These are phyloP conservation scores for Theileria parva DNA, from an alignment of 169 alveolate species.

Conservation along the genomic window DNA sequence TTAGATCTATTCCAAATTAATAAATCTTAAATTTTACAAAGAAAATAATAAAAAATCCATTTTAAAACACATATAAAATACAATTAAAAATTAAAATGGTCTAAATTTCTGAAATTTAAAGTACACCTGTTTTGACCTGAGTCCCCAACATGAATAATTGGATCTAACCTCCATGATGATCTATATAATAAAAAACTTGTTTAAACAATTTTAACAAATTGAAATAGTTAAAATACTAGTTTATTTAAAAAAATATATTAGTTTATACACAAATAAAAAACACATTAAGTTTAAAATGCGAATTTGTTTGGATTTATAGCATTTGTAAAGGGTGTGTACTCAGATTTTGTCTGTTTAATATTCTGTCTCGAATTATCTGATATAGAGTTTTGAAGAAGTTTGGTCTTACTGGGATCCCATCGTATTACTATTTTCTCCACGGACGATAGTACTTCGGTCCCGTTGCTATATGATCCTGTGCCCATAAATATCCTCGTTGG, in stretches of 20 bases:
- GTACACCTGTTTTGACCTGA: no score
- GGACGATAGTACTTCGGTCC: constrained; percentile 83
- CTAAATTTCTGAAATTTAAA: no score
- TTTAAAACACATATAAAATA: no score
- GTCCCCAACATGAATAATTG: no score
- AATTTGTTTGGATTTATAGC: constrained; percentile 46
- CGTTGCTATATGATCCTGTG: constrained; percentile 85
- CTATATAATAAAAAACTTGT: no score
- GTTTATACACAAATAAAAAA: neutral
- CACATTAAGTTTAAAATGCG: neutral
- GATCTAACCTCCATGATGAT: no score
- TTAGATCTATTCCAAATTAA: no score
- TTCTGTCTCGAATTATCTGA: constrained; percentile 35
- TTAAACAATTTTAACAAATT: no score
- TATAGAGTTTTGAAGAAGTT: constrained; percentile 66
- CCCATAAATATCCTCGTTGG: constrained; percentile 81
- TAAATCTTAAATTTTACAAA: no score
- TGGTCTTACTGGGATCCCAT: constrained; percentile 83
- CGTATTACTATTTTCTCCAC: constrained; percentile 74
- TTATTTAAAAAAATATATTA: neutral
- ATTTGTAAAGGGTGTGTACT: constrained; percentile 60
- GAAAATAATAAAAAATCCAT: no score
- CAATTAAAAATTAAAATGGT: no score
- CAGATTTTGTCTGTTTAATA: constrained; percentile 22
- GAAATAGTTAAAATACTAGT: neutral